Evolutionary conservation across 2,329 filamentous ascomycete species (phyloP).

Genomic region (Fusarium coffeatum): DNA sequence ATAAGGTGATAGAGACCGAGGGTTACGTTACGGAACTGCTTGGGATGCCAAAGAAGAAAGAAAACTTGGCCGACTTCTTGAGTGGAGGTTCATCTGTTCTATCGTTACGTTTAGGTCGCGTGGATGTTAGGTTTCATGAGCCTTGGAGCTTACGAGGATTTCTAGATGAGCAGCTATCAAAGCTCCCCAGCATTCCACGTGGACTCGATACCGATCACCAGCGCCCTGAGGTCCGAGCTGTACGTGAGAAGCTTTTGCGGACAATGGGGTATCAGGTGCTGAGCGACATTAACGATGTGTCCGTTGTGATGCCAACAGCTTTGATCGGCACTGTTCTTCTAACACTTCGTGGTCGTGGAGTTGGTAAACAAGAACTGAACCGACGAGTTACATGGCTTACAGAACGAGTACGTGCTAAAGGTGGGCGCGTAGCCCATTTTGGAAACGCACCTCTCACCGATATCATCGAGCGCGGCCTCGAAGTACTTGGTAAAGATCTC

Average conservation of each 20-base stretch:
- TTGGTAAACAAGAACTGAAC: conserved; percentile 86
- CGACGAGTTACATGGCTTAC: conserved; percentile 92
- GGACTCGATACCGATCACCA: conserved; percentile 59
- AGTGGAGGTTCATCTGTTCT: conserved; percentile 85
- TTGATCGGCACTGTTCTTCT: conserved; percentile 93
- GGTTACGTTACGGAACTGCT: conserved; percentile 95
- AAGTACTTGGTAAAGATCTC: conserved; percentile 89
- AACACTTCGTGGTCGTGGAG: conserved; percentile 89
- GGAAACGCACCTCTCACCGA: conserved; percentile 80
- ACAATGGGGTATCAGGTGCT: conserved; percentile 93
- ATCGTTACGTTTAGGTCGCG: conserved; percentile 86
- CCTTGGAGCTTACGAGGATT: conserved; percentile 92
- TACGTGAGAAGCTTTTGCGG: conserved; percentile 79
- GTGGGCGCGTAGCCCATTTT: conserved; percentile 93
- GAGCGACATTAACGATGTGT: conserved; percentile 93
- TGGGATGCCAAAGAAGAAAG: conserved; percentile 93
- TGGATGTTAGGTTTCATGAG: conserved; percentile 96
- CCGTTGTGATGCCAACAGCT: conserved; percentile 97
- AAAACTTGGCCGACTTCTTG: conserved; percentile 92
- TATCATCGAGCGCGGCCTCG: conserved; percentile 89
- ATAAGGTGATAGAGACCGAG: conserved; percentile 98
- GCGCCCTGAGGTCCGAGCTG: conserved; percentile 61
- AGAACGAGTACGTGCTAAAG: conserved; percentile 82
- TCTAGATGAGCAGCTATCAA: conserved; percentile 78
- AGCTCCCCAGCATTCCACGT: conserved; percentile 58